Conservation (phyloP, 331 rosid genomes). For the Pyrus hybrid region DNA sequence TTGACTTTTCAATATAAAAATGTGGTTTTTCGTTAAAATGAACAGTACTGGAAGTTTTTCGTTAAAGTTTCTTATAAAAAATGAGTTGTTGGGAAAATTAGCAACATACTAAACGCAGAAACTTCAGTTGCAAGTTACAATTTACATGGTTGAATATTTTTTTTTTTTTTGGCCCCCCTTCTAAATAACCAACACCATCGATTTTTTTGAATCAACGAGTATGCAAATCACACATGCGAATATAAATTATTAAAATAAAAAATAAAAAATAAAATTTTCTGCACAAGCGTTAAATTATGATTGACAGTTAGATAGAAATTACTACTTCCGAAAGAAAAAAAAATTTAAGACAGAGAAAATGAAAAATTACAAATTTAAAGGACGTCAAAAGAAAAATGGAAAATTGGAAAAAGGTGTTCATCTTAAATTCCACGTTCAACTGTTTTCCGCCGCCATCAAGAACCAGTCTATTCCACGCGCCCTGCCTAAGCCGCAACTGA, state of each 20-base stretch:
- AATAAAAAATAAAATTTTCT: no score
- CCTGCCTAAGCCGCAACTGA: accelerated
- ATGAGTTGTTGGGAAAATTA: background rate
- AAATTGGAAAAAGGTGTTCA: background rate
- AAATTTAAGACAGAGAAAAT: no score
- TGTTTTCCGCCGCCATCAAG: background rate
- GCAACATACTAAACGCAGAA: background rate
- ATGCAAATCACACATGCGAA: background rate
- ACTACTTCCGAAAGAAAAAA: no score
- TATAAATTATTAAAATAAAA: no score
- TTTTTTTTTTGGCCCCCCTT: no score
- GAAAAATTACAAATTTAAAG: background rate
- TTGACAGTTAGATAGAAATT: accelerated
- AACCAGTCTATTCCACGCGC: background rate
- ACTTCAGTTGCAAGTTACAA: background rate
- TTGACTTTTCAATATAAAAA: no score
- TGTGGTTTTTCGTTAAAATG: no score
- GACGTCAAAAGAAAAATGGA: background rate
- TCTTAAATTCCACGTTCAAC: background rate
- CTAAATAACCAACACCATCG: background rate
- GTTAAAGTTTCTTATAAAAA: no score
- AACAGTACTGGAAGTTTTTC: no score
- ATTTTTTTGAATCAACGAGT: background rate
- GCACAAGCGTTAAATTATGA: background rate
- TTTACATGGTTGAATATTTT: background rate